Evolutionary conservation across 2,329 filamentous ascomycete genomes (phyloP), one percentile per base, ranked within the genome.

Genomic region (Claviceps digitariae): DNA sequence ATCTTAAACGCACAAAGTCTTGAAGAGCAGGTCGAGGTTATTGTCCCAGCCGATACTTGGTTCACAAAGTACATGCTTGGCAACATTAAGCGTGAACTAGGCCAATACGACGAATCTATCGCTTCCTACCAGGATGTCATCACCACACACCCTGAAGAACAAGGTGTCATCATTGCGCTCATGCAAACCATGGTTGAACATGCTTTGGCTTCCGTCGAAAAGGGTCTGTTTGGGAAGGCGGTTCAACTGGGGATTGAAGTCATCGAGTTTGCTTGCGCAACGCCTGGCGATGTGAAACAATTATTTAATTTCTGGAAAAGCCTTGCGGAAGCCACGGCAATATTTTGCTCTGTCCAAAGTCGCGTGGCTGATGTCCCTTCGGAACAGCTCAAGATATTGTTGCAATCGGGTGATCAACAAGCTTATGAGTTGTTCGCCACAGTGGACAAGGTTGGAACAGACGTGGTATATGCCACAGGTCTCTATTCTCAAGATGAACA

Each of bases 281-380:
- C 90, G 40, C 77, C 77, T 1, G 71, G 76, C 36, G 74, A 75
- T 45, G 79, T 84, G 48, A 72, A 79, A 4, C 76, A 84, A 51
- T 85, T 87, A 0, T 96, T 97, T 72, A 98, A 97, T 65, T 78
- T 95, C 52, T 98, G 94, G 93, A 97, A 94, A 67, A 82, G 86
- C 6, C 75, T 96, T 8, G 93, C 85, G 5, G 93, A 97, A 70
- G 87, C 90, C 5, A 95, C 87, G 66, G 83, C 87, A 1, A 70
- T 95, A 0, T 96, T 94, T 62, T 86, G 86, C 0, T 85, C 78
- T 62, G 81, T 94, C 1, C 88, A 91, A 61, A 79, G 80, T 46
- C 82, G 81, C 46, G 69, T 82, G 2, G 65, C 69, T 1, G 74
- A 82, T 8, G 79, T 93, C 40, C 87, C 90, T 0, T 63, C 72